Percentiles rank a stretch among this genome's conserved stretches.
phyloP scores from a whole-genome alignment of 2,329 filamentous ascomycete genomes.

The Colletotrichum sp. region DNA sequence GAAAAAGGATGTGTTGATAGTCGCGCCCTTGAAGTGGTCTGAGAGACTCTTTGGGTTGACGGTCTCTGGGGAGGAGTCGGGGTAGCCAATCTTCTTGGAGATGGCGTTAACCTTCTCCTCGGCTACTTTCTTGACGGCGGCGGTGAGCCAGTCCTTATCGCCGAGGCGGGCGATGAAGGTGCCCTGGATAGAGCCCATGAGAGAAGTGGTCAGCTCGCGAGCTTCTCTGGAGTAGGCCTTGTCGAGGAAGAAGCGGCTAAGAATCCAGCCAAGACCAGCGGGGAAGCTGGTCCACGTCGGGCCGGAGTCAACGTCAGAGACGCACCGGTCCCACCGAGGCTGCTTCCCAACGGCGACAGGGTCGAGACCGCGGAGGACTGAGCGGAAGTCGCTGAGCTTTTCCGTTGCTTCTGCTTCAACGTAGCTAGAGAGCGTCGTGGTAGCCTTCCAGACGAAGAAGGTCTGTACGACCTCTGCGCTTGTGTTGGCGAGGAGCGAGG shows the following conservation, averaged over 20 bases:
- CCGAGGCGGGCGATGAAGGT: slow-evolving; percentile 66
- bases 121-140: slow-evolving; percentile 62
- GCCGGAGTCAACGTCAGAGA: slow-evolving; percentile 55
- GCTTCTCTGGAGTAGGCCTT: slow-evolving; percentile 70
- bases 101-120: slow-evolving; percentile 71
- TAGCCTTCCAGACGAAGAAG: slow-evolving; percentile 69
- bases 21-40: slow-evolving; percentile 60
- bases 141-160: slow-evolving; percentile 67
- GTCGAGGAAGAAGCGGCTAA: slow-evolving; percentile 74
- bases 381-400: slow-evolving; percentile 59
- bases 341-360: slow-evolving; percentile 40
- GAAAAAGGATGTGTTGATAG: slow-evolving; percentile 60
- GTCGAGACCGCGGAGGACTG: neutral
- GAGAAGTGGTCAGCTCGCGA: slow-evolving; percentile 69
- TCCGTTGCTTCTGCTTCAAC: slow-evolving; percentile 64
- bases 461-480: slow-evolving; percentile 60
- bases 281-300: neutral
- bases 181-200: slow-evolving; percentile 74
- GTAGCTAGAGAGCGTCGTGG: slow-evolving; percentile 54
- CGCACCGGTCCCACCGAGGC: slow-evolving; percentile 71
- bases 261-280: slow-evolving; percentile 66
- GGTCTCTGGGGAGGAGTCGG: slow-evolving; percentile 65
- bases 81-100: slow-evolving; percentile 71
- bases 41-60: slow-evolving; percentile 60
- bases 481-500: slow-evolving; percentile 58